Conservation (phyloP, 2,329 filamentous ascomycete species). For the Pseudogymnoascus sp. region DNA sequence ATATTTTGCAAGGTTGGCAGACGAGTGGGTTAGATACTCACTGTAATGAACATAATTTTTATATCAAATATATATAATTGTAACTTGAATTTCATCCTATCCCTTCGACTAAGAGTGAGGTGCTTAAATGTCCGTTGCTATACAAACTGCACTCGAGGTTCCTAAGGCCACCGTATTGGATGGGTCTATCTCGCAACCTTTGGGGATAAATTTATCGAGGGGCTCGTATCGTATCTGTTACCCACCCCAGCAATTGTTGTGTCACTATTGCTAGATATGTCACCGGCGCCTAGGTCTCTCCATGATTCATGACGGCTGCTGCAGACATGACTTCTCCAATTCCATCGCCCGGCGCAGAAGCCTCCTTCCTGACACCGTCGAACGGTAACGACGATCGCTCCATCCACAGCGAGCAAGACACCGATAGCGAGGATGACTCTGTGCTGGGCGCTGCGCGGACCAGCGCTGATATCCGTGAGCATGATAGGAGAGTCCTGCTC, state of each 20-base stretch:
- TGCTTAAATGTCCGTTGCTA: not conserved
- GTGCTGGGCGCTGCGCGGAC: slow-evolving; percentile 56
- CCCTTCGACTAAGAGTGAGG: too few relatives aligned
- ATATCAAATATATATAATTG: not conserved
- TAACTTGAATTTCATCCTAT: not conserved
- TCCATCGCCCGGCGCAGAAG: not conserved
- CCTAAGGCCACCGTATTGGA: not conserved
- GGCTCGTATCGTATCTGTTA: not conserved
- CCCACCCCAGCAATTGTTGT: not conserved
- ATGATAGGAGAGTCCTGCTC: slow-evolving; percentile 61
- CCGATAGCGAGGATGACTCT: slow-evolving; percentile 68
- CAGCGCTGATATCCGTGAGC: slow-evolving; percentile 58
- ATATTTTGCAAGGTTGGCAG: slow-evolving; percentile 5
- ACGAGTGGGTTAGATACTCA: slow-evolving; percentile 7
- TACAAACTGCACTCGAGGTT: not conserved
- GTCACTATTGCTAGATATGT: not conserved
- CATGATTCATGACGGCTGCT: not conserved
- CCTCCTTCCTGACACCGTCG: not conserved
- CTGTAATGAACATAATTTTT: slow-evolving; percentile 8
- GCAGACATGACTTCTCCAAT: not conserved
- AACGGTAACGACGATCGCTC: not conserved
- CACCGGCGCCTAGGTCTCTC: not conserved
- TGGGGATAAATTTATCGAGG: slow-evolving; percentile 8
- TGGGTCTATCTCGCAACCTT: not conserved
- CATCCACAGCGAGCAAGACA: slow-evolving; percentile 58